Conservation (phyloP, 192 early-diverging fungal species). For the Geranomyces variabilis region DNA sequence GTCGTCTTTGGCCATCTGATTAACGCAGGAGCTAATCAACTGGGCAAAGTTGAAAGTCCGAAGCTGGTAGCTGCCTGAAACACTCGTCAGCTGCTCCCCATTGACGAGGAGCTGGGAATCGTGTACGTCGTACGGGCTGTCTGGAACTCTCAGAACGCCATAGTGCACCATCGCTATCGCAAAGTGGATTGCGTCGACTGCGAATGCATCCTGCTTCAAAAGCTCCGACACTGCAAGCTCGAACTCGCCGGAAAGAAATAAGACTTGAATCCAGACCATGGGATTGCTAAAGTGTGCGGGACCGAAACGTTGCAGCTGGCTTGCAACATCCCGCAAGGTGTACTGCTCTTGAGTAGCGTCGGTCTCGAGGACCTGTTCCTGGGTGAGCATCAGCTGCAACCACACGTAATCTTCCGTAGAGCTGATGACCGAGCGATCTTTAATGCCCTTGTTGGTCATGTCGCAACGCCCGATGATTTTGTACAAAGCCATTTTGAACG, state of each 20-base stretch:
- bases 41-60: conserved; percentile 56
- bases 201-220: conserved; percentile 59
- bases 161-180: conserved; percentile 79
- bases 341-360: conserved; percentile 58
- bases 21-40: conserved; percentile 52
- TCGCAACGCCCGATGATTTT: conserved; percentile 92
- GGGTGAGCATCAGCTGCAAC: conserved; percentile 78
- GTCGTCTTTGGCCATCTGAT: conserved; percentile 43
- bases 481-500: conserved; percentile 90
- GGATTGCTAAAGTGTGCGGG: conserved; percentile 71
- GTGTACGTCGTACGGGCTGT: conserved; percentile 50
- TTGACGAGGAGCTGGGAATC: conserved; percentile 21
- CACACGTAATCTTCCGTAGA: conserved; percentile 94
- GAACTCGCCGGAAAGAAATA: conserved; percentile 89
- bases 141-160: conserved; percentile 75
- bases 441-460: conserved; percentile 62
- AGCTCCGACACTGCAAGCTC: conserved; percentile 83
- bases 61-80: conserved; percentile 31
- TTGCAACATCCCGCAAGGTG: conserved; percentile 71
- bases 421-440: conserved; percentile 64
- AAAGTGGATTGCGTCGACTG: conserved; percentile 89
- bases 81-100: conserved; percentile 2
- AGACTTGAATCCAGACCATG: conserved; percentile 77
- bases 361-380: conserved; percentile 51
- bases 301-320: conserved; percentile 68